Base-by-base conservation (phyloP, 352 stramenopile species). In the Peronospora destructor region DNA sequence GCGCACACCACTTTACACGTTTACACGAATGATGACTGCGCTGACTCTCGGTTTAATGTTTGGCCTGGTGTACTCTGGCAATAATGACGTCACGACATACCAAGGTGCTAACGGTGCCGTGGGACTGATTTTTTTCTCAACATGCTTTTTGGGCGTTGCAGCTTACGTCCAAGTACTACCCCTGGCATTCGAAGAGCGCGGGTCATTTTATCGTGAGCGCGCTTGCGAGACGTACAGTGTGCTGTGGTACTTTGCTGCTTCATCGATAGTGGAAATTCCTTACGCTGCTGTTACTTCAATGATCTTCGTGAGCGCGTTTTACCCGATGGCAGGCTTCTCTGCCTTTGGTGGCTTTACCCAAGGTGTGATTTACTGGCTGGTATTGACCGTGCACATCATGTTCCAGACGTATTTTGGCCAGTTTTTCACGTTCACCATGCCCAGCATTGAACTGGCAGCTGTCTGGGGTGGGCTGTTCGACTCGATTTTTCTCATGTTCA, bases 161-260 rank as follows among this genome's bases (percentile, higher is more conserved):
- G 71, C 67, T 25, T 81, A 91, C 36, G 55, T 87, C 19, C 77
- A 71, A 2, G 66, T 85, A 2, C 42, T 96, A 6, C 73, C 82
- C 6, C 53, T 95, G 3, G 78, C 88, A 33, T 76, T 87, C 58
- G 69, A 80, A 34, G 84, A 96, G 47, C 73, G 90, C 23, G 85
- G 87, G 4, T 76, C 88, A 42, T 98, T 87, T 52, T 97, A 97
- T 73, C 70, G 89, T 7, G 90, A 97, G 59, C 85, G 92, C 7
- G 74, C 84, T 17, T 80, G 84, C 12, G 60, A 90, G 52, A 97
- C 94, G 49, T 97, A 98, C 55, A 77, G 78, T 42, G 58, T 78
- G 26, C 37, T 77, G n/a, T 82, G 85, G 56, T 91, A 96, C 54
- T 80, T 78, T 41, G 55, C 89, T 2, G 68, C 84, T 8, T 87